A percentile compares a stretch with the other conserved stretches of the same genome.
phyloP scores from a whole-genome alignment of 2,329 filamentous ascomycete species.

The Exserohilum rostratum region DNA sequence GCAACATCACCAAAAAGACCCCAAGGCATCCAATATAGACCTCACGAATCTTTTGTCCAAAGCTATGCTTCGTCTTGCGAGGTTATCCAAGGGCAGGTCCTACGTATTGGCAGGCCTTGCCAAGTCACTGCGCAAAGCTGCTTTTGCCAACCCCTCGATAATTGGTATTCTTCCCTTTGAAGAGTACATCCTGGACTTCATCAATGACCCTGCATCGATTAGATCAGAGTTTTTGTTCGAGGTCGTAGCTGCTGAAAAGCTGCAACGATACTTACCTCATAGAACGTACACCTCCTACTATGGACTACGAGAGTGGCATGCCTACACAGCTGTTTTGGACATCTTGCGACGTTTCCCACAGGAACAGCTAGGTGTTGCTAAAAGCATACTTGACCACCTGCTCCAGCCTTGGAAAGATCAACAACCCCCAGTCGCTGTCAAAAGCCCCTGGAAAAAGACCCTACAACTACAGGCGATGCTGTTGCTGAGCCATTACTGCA shows the following conservation, averaged over 20 bases:
- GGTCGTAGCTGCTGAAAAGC: constrained; percentile 46
- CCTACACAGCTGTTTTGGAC: constrained; percentile 55
- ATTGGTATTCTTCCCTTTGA: constrained; percentile 45
- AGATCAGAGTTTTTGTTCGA: constrained; percentile 55
- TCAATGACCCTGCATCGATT: constrained; percentile 50
- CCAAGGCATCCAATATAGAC: not conserved
- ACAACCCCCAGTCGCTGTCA: constrained; percentile 51
- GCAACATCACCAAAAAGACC: not conserved
- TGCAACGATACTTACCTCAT: constrained; percentile 37
- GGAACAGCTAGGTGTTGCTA: constrained; percentile 28
- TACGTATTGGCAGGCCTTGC: constrained; percentile 43
- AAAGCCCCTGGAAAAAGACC: constrained; percentile 56
- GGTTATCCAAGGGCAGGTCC: constrained; percentile 41
- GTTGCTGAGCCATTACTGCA: constrained; percentile 49
- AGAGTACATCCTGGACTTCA: constrained; percentile 48
- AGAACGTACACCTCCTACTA: constrained; percentile 53
- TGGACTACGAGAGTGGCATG: constrained; percentile 50
- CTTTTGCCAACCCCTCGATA: constrained; percentile 34
- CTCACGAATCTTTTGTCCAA: constrained; percentile 31
- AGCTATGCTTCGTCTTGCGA: constrained; percentile 33
- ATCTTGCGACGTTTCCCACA: constrained; percentile 49
- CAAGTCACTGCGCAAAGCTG: constrained; percentile 40
- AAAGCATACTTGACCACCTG: constrained; percentile 42
- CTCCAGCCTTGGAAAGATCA: constrained; percentile 54
- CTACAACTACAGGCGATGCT: constrained; percentile 57